Evolutionary conservation across 2,329 filamentous ascomycete species (phyloP).

Genomic region (Pyrenophora graminea): DNA sequence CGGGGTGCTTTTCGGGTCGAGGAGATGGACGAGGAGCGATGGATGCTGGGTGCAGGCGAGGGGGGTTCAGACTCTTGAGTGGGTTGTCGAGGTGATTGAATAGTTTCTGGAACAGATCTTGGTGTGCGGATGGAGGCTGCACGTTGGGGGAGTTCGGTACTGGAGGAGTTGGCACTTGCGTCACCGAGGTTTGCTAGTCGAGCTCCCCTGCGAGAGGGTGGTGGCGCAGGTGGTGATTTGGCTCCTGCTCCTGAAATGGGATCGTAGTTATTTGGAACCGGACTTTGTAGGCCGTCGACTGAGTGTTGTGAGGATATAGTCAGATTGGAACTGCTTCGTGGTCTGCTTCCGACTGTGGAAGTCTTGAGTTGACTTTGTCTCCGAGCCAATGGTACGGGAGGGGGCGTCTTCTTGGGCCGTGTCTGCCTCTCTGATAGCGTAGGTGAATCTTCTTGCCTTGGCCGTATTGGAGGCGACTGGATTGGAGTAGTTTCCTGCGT

Average conservation of each 20-base stretch:
- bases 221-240: constrained; percentile 42
- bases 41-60: constrained; percentile 21
- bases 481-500: constrained; percentile 27
- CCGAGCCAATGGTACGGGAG: constrained; percentile 42
- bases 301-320: constrained; percentile 45
- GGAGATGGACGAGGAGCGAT: constrained; percentile 34
- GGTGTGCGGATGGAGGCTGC: constrained; percentile 25
- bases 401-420: constrained; percentile 39
- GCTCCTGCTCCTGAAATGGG: constrained; percentile 22
- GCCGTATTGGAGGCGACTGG: constrained; percentile 17
- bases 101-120: constrained; percentile 25
- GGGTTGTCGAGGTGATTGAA: constrained; percentile 28
- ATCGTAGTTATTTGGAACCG: constrained; percentile 19
- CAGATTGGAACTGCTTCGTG: constrained; percentile 43
- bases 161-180: constrained; percentile 37
- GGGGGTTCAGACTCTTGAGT: constrained; percentile 32
- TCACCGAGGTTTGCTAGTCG: constrained; percentile 27
- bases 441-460: constrained; percentile 19
- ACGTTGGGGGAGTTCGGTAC: constrained; percentile 33
- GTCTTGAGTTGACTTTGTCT: constrained; percentile 45
- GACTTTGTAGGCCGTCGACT: constrained; percentile 29
- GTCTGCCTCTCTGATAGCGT: constrained; percentile 25
- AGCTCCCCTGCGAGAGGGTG: constrained; percentile 40
- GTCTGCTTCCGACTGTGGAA: constrained; percentile 27
- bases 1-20: constrained; percentile 33